Evolutionary conservation across 1,139 yeast genomes (phyloP), one percentile per base, ranked within the genome.

Genomic region (Hansenula sp.): DNA sequence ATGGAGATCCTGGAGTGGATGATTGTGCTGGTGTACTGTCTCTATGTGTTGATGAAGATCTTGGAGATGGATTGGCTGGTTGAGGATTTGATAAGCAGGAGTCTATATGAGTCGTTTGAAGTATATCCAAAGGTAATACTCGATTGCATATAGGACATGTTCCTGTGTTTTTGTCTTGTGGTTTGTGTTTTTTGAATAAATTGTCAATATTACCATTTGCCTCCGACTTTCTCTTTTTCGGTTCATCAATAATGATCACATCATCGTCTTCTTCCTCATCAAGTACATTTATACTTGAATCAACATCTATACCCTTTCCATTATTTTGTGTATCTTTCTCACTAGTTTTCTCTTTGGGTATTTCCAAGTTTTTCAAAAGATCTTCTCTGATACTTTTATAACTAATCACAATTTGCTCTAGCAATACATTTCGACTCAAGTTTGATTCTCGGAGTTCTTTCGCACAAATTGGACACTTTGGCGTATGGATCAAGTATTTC

Each of bases 401-500:
- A 53, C 83, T 75, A 29, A 69, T 66, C 2, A 79, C 79, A 1
- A 86, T 68, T 51, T 87, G 95, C 54, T 85, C 96, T 34, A 89
- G 62, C n/a, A 83, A 65, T 24, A 77, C 71, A 40, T 83, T 87
- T 50, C 85, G 75, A 47, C 82, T 71, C 40, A 90, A 62, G 51
- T 77, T 77, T 42, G 90, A 79, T 50, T 87, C 94, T 53, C 79
- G 75, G 21, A 83, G 76, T 50, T 80, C 87, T 12, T 75, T 68
- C 29, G 83, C 73, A 60, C 98, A 92, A 38, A 86, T 64, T 0
- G 97, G 97, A 57, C 97, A 92, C 43, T 73, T 66, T 30, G 74
- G 73, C 29, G 76, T 77, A 33, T 64, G 65, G 20, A 79, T 67
- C 36, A 90, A 63, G 46, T 82, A 79, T 47, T 84, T 77, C 45